A percentile compares a stretch with the other conserved stretches of the same genome.
phyloP scores from a whole-genome alignment of 2,329 filamentous ascomycete species.

The Microsporum audouinii region DNA sequence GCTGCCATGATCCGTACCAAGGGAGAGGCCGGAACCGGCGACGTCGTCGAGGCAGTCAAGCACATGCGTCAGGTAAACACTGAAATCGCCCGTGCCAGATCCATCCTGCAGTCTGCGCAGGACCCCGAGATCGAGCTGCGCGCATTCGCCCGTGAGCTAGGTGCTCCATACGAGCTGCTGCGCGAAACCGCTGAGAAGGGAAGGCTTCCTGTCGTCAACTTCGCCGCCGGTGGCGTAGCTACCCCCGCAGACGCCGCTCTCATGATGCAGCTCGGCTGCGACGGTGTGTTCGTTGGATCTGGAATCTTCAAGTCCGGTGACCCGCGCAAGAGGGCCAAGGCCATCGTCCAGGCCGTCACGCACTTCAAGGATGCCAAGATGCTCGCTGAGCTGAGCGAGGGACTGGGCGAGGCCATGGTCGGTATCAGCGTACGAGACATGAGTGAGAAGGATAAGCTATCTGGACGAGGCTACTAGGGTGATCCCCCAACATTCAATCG shows the following conservation, averaged over 20 bases:
- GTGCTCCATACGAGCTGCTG: conserved; percentile 64
- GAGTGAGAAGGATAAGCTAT: conserved; percentile 68
- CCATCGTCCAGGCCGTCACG: conserved; percentile 88
- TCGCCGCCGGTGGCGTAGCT: conserved; percentile 97
- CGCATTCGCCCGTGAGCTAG: conserved; percentile 68
- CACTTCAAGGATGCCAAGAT: conserved; percentile 79
- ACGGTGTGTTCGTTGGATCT: conserved; percentile 92
- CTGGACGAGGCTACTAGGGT: conserved; percentile 68
- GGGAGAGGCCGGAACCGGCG: conserved; percentile 92
- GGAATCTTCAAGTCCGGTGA: conserved; percentile 97
- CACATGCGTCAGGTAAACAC: conserved; percentile 86
- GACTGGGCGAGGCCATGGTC: conserved; percentile 95
- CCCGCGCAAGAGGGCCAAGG: conserved; percentile 77
- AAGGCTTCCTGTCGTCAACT: conserved; percentile 89
- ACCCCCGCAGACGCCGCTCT: conserved; percentile 92
- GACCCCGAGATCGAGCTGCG: conserved; percentile 59
- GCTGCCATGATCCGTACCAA: conserved; percentile 99
- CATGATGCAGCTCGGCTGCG: conserved; percentile 98
- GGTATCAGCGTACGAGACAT: conserved; percentile 78
- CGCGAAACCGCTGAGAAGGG: conserved; percentile 79
- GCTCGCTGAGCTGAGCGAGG: conserved; percentile 74
- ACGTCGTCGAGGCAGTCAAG: conserved; percentile 90
- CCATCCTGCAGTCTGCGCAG: conserved; percentile 35
- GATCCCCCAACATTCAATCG: neutral
- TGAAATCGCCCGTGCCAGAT: conserved; percentile 63